Percentiles rank a stretch among this genome's conserved stretches.
These are phyloP conservation scores for Plectosphaerella sp. DNA, from an alignment of 2,329 filamentous ascomycete genomes.

Conservation along the genomic window DNA sequence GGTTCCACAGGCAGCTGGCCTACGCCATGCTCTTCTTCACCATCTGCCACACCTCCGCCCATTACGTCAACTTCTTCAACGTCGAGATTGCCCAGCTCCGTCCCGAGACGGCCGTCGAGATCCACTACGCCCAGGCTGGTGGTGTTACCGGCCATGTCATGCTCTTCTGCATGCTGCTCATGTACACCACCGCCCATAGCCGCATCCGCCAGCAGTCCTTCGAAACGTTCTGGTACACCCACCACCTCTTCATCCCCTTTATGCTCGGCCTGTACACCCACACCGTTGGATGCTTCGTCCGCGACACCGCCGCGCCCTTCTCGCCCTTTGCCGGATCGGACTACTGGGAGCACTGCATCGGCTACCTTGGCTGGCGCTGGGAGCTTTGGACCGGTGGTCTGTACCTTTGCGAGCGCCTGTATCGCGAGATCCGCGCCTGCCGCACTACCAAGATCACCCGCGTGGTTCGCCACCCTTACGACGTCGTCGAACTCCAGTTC, in stretches of 20 bases:
- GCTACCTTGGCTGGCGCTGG: constrained; percentile 97
- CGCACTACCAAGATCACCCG: constrained; percentile 86
- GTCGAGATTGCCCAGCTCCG: constrained; percentile 83
- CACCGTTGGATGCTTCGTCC: constrained; percentile 92
- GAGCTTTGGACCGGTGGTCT: constrained; percentile 81
- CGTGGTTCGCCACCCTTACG: constrained; percentile 92
- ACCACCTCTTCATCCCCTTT: constrained; percentile 98
- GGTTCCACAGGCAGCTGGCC: constrained; percentile 93
- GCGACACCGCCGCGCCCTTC: constrained; percentile 65
- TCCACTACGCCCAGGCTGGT: constrained; percentile 85
- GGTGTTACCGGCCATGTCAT: constrained; percentile 96
- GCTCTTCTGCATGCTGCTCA: constrained; percentile 97
- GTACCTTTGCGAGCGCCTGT: constrained; percentile 84
- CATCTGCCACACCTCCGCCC: constrained; percentile 68
- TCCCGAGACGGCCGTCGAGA: constrained; percentile 74
- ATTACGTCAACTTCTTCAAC: constrained; percentile 99
- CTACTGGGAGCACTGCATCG: constrained; percentile 92
- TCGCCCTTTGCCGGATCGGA: constrained; percentile 79
- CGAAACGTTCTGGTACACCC: constrained; percentile 99
- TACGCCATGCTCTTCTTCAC: constrained; percentile 85
- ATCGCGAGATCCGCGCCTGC: constrained; percentile 81
- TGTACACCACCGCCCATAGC: constrained; percentile 93
- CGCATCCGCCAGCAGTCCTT: constrained; percentile 95
- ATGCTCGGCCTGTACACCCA: constrained; percentile 92
- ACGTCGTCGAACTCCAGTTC: constrained; percentile 97